Percentiles rank a stretch among this genome's conserved stretches.
These are phyloP conservation scores for Naganishia randhawae DNA, from an alignment of 768 basidiomycete species.

Conservation along the genomic window DNA sequence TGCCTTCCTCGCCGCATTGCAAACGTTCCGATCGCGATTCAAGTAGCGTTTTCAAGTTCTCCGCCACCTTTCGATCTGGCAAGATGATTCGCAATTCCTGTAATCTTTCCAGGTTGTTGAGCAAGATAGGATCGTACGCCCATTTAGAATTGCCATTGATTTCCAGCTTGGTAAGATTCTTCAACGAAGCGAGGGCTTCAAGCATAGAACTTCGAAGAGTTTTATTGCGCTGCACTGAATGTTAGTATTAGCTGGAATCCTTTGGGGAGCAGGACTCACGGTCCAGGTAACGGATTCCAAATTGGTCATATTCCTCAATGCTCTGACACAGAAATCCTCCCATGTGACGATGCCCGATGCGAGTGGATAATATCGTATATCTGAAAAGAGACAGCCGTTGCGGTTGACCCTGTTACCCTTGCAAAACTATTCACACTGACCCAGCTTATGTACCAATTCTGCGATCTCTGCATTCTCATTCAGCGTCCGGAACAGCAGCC, in stretches of 20 bases:
- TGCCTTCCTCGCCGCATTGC: not conserved
- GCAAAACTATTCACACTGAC: not conserved
- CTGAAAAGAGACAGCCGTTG: not conserved
- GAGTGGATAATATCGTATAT: constrained; percentile 27
- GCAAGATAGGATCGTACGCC: constrained; percentile 15
- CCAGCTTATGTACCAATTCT: constrained; percentile 16
- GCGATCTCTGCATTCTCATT: constrained; percentile 10
- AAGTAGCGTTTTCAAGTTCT: constrained; percentile 7
- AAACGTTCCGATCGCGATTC: not conserved
- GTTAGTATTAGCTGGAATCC: not conserved
- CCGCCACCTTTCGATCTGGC: constrained; percentile 24
- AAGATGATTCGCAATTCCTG: constrained; percentile 22
- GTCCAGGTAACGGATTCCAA: constrained; percentile 29
- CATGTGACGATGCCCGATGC: constrained; percentile 4
- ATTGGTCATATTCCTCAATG: constrained; percentile 21
- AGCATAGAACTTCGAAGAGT: constrained; percentile 18
- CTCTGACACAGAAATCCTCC: constrained; percentile 16
- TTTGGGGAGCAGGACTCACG: not conserved
- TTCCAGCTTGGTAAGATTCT: constrained; percentile 21
- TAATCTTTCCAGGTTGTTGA: constrained; percentile 10
- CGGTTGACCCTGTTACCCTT: not conserved
- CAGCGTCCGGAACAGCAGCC: constrained; percentile 20
- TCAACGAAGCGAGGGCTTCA: constrained; percentile 2
- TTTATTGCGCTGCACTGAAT: constrained; percentile 16
- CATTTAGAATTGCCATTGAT: constrained; percentile 26